These are phyloP conservation scores for Lodderomyces oxycetoniae DNA, from an alignment of 1,139 yeast species.

Conservation along the genomic window DNA sequence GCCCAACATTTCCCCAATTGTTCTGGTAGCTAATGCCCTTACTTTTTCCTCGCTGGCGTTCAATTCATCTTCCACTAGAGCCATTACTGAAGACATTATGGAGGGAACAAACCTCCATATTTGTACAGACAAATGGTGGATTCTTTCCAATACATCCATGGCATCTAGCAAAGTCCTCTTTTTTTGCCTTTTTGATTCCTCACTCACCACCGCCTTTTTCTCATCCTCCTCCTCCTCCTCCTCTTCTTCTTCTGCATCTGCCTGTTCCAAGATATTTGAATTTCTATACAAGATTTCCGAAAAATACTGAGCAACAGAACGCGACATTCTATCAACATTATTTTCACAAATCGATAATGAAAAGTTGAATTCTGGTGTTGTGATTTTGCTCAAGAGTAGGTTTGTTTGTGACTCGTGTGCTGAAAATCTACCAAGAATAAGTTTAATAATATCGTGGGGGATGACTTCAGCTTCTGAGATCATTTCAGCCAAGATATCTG, in stretches of 20 bases:
- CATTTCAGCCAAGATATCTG: conserved; percentile 72
- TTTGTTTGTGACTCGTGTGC: conserved; percentile 16
- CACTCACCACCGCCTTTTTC: not conserved
- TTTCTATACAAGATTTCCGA: conserved; percentile 67
- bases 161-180: conserved; percentile 20
- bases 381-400: conserved; percentile 18
- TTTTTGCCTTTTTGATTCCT: conserved; percentile 2
- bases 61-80: conserved; percentile 75
- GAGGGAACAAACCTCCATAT: conserved; percentile 81
- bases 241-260: conserved; percentile 22
- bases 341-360: conserved; percentile 66
- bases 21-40: conserved; percentile 65
- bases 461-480: conserved; percentile 67
- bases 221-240: conserved; percentile 14
- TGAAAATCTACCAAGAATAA: conserved; percentile 52
- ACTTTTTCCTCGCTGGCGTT: conserved; percentile 64
- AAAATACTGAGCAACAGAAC: conserved; percentile 75
- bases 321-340: conserved; percentile 70
- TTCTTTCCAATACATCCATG: conserved; percentile 46
- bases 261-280: conserved; percentile 25
- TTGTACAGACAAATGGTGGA: conserved; percentile 61
- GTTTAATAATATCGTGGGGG: conserved; percentile 58
- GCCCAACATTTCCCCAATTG: conserved; percentile 66
- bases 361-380: conserved; percentile 60
- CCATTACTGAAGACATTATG: conserved; percentile 66